Base-by-base conservation (phyloP, 2,329 filamentous ascomycete genomes). In the Aspergillus viridinutans region DNA sequence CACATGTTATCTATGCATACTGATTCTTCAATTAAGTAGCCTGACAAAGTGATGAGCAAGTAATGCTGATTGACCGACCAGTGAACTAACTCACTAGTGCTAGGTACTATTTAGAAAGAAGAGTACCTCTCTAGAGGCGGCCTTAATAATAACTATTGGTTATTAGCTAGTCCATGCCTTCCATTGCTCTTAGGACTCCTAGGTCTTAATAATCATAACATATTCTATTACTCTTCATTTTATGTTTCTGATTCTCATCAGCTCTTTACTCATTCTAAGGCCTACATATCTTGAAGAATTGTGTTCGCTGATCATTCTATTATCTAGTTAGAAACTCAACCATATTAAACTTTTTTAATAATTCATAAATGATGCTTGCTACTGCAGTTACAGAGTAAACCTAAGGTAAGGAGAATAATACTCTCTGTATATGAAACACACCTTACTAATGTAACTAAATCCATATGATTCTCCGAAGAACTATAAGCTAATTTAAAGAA, bases 31-130 rank as follows among this genome's bases (percentile, higher is more conserved):
- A 47, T 45, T 32, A 35, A 32, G 38, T 55, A 52, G 25, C 38
- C 55, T 53, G 49, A 29, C 28, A 29, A 29, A 29, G 10, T 12
- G 28, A 61, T 52, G 53, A 51, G 61, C 54, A 58, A 60, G 47
- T 58, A 42, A 61, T 57, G 60, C 58, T 56, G 60, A 65, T 57
- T 53, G 62, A 55, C 60, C 57, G 56, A 63, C 21, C 20, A 12
- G 20, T 52, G 49, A 52, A 53, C 54, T 28, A 55, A 56, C 42
- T 29, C 49, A 49, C 26, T 28, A 29, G 47, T 49, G 48, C 28
- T 55, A 35, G 32, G 14, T 35, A 17, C 32, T 35, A 35, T 35
- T 4, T 35, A 17, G 32, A 7, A 38, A 38, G 32, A 17, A 38
- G 32, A 38, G 32, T 38, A n/a, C n/a, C n/a, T n/a, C n/a, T n/a